Evolutionary conservation across 495 filamentous ascomycete genomes (phyloP), one percentile per base, ranked within the genome.

Genomic region (Thermothielavioides terrestris): DNA sequence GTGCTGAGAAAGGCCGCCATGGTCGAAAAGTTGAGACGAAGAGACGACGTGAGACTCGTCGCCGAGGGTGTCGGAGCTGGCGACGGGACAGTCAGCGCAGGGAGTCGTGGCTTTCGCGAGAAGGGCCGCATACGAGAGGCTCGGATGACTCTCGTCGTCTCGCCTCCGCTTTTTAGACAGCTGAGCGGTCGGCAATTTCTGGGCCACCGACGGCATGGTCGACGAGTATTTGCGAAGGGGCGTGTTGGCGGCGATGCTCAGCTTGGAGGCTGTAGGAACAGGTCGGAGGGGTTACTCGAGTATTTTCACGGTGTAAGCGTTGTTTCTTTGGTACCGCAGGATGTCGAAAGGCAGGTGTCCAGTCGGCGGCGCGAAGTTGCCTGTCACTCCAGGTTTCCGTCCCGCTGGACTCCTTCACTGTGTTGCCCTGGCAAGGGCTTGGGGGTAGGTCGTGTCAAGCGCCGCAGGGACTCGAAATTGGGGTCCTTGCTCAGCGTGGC

Each of bases 121-220:
- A 28, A 50, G 32, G 46, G 45, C 40, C 28, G 52, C 58, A 53
- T 68, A 68, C 64, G 68, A 54, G 56, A 57, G 50, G 32, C 60
- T 20, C 46, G 67, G 67, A 41, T 55, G 52, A 42, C 55, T 45
- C 48, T 30, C 38, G 50, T 53, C 69, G 26, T 71, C 69, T 49
- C 67, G 68, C 49, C 64, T 66, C 50, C 70, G 58, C 58, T 73
- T 74, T 58, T 61, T 72, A 49, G 53, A 50, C 39, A 54, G 46
- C 23, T 57, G 53, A 38, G 60, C 52, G 20, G 60, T 30, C 18
- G 53, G 50, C 12, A 54, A 32, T 23, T 64, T 55, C 37, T 66
- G 55, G 28, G 63, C 45, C 22, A 66, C 57, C 15, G 65, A 66
- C 28, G 65, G 65, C 65, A 68, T 68, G 37, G 39, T 48, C 15